Evolutionary conservation across 805 yeast species (phyloP).

Genomic region (Barnettozyma botsteinii): DNA sequence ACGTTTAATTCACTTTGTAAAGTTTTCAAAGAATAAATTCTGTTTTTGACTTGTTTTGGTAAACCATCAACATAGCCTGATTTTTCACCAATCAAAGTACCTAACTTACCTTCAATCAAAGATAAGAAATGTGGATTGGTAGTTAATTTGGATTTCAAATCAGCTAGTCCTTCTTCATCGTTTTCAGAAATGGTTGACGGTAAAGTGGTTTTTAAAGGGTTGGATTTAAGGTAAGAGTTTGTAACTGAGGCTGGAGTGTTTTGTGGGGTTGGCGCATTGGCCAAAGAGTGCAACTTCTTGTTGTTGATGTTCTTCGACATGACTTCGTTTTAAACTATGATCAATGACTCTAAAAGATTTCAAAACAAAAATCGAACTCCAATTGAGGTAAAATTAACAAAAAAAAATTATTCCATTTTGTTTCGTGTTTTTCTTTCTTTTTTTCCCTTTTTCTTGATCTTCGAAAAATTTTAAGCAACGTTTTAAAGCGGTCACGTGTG

Average conservation of each 20-base stretch:
- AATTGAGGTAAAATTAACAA: too few relatives aligned
- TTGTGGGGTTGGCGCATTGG: slow-evolving; percentile 96
- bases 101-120: slow-evolving; percentile 85
- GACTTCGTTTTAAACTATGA: too few relatives aligned
- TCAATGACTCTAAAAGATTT: too few relatives aligned
- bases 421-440: too few relatives aligned
- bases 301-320: slow-evolving; percentile 89
- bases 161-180: slow-evolving; percentile 38
- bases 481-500: too few relatives aligned
- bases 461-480: too few relatives aligned
- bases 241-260: slow-evolving; percentile 92
- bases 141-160: slow-evolving; percentile 43
- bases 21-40: slow-evolving; percentile 78
- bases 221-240: slow-evolving; percentile 61
- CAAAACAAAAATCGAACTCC: too few relatives aligned
- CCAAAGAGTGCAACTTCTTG: slow-evolving; percentile 65
- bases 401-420: too few relatives aligned
- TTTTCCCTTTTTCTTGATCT: too few relatives aligned
- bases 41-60: slow-evolving; percentile 64
- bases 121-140: slow-evolving; percentile 79
- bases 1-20: slow-evolving; percentile 74
- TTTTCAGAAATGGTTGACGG: slow-evolving; percentile 68
- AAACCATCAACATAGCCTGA: slow-evolving; percentile 80
- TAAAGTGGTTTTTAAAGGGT: slow-evolving; percentile 41
- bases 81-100: slow-evolving; percentile 76